These are phyloP conservation scores for Ambrosia artemisiifolia DNA, from an alignment of 129 eudicot genomes.

Conservation along the genomic window DNA sequence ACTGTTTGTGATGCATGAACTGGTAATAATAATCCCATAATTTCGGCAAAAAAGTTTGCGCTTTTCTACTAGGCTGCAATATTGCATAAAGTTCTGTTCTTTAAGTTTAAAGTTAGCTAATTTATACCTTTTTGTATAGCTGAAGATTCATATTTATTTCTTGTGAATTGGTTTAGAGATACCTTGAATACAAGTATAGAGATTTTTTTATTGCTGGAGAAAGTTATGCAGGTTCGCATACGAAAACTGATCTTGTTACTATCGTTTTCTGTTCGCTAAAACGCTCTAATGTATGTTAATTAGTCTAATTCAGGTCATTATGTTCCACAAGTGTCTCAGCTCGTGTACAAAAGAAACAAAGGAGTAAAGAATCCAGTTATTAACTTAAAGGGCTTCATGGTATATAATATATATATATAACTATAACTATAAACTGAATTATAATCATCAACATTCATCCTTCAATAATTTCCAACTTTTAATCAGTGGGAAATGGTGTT, in stretches of 20 bases:
- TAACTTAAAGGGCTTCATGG: constrained; percentile 98
- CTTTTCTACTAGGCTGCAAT: too few relatives aligned
- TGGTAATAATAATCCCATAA: constrained; percentile 45
- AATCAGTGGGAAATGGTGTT: constrained; percentile 82
- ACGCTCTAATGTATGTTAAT: constrained; percentile 12
- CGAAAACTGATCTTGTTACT: background rate
- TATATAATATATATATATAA: too few relatives aligned
- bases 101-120: constrained; percentile 24
- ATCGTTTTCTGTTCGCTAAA: background rate
- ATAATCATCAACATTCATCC: background rate
- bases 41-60: background rate
- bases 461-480: constrained; percentile 3
- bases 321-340: constrained; percentile 87
- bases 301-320: constrained; percentile 71
- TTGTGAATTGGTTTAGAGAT: constrained; percentile 81
- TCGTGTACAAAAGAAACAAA: constrained; percentile 65
- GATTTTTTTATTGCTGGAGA: constrained; percentile 94
- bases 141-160: constrained; percentile 77
- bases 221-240: constrained; percentile 83
- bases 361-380: constrained; percentile 72
- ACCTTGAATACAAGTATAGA: constrained; percentile 86
- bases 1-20: constrained; percentile 75
- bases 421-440: background rate
- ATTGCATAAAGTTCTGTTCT: constrained; percentile 4
- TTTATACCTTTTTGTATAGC: constrained; percentile 50